phyloP scores from a whole-genome alignment of 1,284 basidiomycete genomes.

The Cutaneotrichosporon cavernicola region DNA sequence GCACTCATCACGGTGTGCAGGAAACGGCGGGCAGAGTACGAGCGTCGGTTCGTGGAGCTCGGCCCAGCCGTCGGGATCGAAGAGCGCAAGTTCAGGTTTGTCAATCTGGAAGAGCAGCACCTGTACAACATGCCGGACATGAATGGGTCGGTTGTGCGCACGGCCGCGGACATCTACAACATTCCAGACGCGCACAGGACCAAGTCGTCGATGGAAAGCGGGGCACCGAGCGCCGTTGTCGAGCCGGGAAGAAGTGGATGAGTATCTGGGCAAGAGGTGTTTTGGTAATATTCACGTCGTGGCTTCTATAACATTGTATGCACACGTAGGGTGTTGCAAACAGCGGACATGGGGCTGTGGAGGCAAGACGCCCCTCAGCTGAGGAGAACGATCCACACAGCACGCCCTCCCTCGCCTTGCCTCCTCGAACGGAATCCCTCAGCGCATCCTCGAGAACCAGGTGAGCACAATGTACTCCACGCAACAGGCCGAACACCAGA shows the following conservation, averaged over 20 bases:
- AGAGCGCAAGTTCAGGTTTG: conserved; percentile 37
- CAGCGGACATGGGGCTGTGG: too few species aligned
- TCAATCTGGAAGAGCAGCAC: background rate
- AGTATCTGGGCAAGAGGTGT: background rate
- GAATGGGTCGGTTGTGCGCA: background rate
- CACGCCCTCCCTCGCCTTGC: too few species aligned
- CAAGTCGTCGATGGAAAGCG: background rate
- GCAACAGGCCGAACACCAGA: too few species aligned
- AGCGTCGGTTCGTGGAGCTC: conserved; percentile 30
- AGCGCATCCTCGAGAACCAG: too few species aligned
- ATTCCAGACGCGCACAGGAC: background rate
- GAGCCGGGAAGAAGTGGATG: background rate
- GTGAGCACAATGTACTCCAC: too few species aligned
- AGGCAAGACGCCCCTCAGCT: too few species aligned
- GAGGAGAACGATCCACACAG: too few species aligned
- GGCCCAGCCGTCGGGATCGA: conserved; percentile 36
- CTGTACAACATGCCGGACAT: background rate
- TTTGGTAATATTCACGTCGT: background rate
- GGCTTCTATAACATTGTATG: background rate
- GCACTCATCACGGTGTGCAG: conserved; percentile 33
- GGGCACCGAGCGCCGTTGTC: background rate
- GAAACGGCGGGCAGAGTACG: conserved; percentile 30
- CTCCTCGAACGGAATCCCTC: too few species aligned
- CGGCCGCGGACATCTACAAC: background rate
- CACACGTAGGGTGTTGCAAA: background rate